A percentile compares a stretch with the other conserved stretches of the same genome.
Conservation (phyloP, 371 early-diverging fungal genomes). For the Mucor racemosus region DNA sequence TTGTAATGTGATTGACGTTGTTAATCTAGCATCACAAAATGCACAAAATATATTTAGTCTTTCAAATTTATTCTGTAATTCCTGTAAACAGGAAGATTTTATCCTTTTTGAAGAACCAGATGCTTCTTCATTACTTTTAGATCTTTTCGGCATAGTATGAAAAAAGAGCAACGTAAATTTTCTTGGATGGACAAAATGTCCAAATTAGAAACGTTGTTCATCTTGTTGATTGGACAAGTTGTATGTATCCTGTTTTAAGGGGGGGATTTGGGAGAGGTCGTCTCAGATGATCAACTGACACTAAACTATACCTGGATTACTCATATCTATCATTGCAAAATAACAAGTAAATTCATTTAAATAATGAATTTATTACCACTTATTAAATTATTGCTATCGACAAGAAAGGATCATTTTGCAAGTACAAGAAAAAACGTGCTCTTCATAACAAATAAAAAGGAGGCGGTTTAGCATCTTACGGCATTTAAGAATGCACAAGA, state of each 20-base stretch:
- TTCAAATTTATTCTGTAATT: slow-evolving; percentile 25
- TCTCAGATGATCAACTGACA: neutral
- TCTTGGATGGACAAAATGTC: neutral
- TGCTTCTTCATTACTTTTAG: neutral
- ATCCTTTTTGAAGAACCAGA: neutral
- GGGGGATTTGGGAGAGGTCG: neutral
- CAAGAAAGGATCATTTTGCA: neutral
- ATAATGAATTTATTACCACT: no score
- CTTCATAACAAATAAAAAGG: neutral
- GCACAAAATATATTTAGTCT: slow-evolving; percentile 40
- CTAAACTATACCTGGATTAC: neutral
- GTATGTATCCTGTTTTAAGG: neutral
- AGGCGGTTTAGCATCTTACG: neutral
- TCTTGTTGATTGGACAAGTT: neutral
- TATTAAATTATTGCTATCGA: neutral
- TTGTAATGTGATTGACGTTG: slow-evolving; percentile 34
- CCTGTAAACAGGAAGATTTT: neutral
- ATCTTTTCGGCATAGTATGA: neutral
- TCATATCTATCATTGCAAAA: neutral
- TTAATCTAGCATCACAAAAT: slow-evolving; percentile 45
- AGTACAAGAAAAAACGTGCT: neutral
- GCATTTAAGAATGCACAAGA: slow-evolving; percentile 12
- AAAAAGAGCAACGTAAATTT: neutral
- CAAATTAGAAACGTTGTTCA: neutral
- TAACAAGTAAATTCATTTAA: no score